Evolutionary conservation across 2,329 filamentous ascomycete species (phyloP), one percentile per base, ranked within the genome.

Genomic region (Ophiostoma australiae): DNA sequence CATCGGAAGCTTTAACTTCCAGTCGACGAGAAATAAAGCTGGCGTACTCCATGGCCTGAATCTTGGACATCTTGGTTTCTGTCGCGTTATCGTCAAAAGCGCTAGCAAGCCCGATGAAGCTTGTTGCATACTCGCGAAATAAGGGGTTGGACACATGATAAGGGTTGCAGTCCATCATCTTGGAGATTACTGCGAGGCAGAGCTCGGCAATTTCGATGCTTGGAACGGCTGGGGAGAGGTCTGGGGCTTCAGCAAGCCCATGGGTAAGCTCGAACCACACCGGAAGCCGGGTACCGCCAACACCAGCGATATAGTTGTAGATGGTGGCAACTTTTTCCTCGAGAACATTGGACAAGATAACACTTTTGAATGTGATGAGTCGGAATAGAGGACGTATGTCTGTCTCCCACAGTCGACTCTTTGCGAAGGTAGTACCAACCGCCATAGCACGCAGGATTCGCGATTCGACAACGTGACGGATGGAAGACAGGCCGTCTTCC

Each of bases 321-420:
- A 82, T 76, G 0, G 68, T 70, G 2, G 78, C 76, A 1, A 81
- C 78, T 44, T 81, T 74, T 48, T 79, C 76, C 69, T 83, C 81
- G 17, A 83, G 74, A 0, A 81, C 75, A 13, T 79, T 77, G 8
- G 80, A 82, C 66, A 80, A 77, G 1, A 78, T 71, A 7, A 81
- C 77, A 4, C 75, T 74, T 3, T 75, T 70, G 35, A 82, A 80
- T 1, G 78, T 80, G 15, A 82, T 71, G 7, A 82, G 65, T 7
- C 74, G 72, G 44, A 82, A 80, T 1, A 82, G 61, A 4, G 69
- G 71, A 4, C 69, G 23, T 11, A 72, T 37, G 17, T 72, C 63
- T 11, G n/a, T 52, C 2, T 71, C 55, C 72, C 72, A 73, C 1
- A 69, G 3, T 10, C 35, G 72, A 8, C 10, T 2, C 35, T 67